Conservation (phyloP, 352 stramenopile species). For the Peronospora belbahrii region DNA sequence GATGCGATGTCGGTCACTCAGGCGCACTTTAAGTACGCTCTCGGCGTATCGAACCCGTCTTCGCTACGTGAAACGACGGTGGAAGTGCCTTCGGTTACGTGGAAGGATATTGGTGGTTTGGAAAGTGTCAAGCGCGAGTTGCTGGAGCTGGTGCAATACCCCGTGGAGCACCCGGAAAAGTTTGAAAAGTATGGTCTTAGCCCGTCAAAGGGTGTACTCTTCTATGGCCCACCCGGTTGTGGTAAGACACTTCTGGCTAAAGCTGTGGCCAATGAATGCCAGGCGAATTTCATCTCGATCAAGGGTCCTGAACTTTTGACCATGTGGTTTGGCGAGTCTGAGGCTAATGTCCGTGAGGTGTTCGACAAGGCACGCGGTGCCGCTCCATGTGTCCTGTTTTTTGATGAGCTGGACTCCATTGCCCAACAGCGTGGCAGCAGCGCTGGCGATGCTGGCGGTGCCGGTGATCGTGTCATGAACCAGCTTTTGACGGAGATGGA, state of each 20-base stretch:
- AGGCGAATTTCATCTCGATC: constrained; percentile 99
- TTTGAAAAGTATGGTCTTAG: constrained; percentile 96
- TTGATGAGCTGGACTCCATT: constrained; percentile 99
- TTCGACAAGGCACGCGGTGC: constrained; percentile 98
- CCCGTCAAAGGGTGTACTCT: constrained; percentile 96
- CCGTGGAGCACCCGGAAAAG: constrained; percentile 99
- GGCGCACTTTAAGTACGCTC: constrained; percentile 98
- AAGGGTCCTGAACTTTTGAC: constrained; percentile 99
- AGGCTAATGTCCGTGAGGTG: constrained; percentile 97
- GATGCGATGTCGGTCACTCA: constrained; percentile 97
- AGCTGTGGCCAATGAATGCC: constrained; percentile 99
- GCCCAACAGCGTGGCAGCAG: constrained; percentile 93
- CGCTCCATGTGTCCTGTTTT: constrained; percentile 98
- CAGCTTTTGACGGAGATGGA: constrained; percentile 99
- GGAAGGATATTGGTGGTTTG: constrained; percentile 99
- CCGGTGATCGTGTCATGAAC: constrained; percentile 99
- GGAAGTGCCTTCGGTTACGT: constrained; percentile 97
- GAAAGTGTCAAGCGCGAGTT: constrained; percentile 98
- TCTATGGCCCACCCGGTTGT: constrained; percentile 99
- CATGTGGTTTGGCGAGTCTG: constrained; percentile 99
- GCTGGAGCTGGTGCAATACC: constrained; percentile 99
- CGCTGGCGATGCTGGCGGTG: constrained; percentile 92
- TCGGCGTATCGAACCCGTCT: constrained; percentile 96
- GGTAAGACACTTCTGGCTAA: constrained; percentile 99
- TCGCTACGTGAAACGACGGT: constrained; percentile 98